phyloP scores from a whole-genome alignment of 257 asterid species.

The Fraxinus excelsior region DNA sequence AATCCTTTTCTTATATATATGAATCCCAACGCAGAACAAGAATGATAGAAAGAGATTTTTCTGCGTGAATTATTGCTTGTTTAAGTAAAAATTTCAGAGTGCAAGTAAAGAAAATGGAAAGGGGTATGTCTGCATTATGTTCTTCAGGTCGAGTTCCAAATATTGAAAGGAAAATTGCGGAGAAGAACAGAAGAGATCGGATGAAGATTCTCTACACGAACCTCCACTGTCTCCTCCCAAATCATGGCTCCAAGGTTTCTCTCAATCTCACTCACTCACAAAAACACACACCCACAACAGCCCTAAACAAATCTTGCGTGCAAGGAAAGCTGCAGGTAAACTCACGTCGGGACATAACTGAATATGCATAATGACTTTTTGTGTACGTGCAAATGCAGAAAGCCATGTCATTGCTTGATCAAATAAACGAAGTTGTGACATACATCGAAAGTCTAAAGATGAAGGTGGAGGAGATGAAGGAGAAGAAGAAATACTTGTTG shows the following conservation, averaged over 20 bases:
- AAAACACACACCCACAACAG: too few species aligned
- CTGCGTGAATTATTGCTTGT: too few species aligned
- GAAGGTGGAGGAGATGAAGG: slow-evolving; percentile 40
- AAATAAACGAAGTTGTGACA: slow-evolving; percentile 44
- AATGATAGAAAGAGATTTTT: too few species aligned
- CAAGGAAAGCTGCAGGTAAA: too few species aligned
- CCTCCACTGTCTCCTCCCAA: background rate
- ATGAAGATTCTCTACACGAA: background rate
- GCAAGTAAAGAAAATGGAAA: background rate
- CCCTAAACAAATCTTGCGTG: too few species aligned
- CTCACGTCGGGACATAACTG: too few species aligned
- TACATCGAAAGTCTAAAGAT: slow-evolving; percentile 34
- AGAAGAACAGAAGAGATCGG: background rate
- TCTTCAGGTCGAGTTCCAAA: background rate
- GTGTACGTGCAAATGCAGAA: slow-evolving; percentile 25
- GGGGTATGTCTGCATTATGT: background rate
- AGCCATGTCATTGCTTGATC: slow-evolving; percentile 45
- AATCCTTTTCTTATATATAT: too few species aligned
- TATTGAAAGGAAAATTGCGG: background rate
- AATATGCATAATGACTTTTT: too few species aligned
- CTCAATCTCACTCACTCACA: background rate
- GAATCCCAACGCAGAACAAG: too few species aligned
- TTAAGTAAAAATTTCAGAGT: too few species aligned
- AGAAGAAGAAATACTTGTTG: slow-evolving; percentile 32
- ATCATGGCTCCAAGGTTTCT: background rate